These are phyloP conservation scores for Aspergillus amoenus DNA, from an alignment of 2,329 filamentous ascomycete species.

Conservation along the genomic window DNA sequence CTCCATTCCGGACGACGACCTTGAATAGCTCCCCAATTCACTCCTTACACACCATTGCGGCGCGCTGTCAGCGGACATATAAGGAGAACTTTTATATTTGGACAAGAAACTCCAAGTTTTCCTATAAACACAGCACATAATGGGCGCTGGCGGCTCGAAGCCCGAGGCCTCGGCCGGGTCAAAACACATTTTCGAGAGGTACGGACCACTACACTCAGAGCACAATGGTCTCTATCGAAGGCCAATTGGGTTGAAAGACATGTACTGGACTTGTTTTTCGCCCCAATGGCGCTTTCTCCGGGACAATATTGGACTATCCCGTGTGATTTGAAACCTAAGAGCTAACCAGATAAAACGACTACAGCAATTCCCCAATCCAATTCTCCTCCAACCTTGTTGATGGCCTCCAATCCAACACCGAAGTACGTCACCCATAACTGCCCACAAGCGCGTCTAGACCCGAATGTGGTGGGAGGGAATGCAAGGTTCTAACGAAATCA, in stretches of 20 bases:
- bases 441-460: neutral
- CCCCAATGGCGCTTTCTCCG: neutral
- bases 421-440: constrained; percentile 59
- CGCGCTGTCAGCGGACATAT: neutral
- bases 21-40: constrained; percentile 15
- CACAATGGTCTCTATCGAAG: neutral
- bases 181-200: constrained; percentile 65
- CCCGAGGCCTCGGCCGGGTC: constrained; percentile 50
- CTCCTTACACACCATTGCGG: neutral
- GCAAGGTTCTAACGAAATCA: constrained; percentile 5
- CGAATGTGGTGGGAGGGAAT: neutral
- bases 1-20: constrained; percentile 16
- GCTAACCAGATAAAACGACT: constrained; percentile 19
- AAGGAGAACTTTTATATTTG: neutral
- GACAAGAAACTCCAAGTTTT: neutral
- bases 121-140: constrained; percentile 31
- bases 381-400: constrained; percentile 83
- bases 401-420: constrained; percentile 76
- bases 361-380: constrained; percentile 55
- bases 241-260: neutral
- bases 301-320: neutral
- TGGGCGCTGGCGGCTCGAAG: constrained; percentile 65
- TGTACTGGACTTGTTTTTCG: no score
- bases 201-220: constrained; percentile 6
- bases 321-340: neutral